These are phyloP conservation scores for Yamadazyma sp. DNA, from an alignment of 805 yeast genomes.

Conservation along the genomic window DNA sequence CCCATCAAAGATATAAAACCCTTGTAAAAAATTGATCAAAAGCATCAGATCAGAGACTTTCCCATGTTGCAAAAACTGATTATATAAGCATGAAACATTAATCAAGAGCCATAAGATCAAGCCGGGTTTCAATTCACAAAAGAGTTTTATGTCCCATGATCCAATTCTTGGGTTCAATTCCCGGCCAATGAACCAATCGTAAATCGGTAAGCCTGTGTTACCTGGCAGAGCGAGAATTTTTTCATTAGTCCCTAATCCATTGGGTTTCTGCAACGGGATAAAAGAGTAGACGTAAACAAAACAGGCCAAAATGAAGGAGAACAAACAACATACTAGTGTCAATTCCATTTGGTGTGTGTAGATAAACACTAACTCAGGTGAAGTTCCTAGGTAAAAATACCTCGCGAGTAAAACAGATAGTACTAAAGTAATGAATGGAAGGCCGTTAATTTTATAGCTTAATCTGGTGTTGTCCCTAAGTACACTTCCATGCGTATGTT, in stretches of 20 bases:
- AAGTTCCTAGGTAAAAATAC: constrained; percentile 35
- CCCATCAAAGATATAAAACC: constrained; percentile 86
- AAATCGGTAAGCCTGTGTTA: constrained; percentile 69
- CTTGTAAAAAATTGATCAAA: constrained; percentile 67
- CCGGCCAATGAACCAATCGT: constrained; percentile 97
- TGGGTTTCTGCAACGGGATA: constrained; percentile 50
- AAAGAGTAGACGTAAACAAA: constrained; percentile 70
- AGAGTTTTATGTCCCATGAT: constrained; percentile 81
- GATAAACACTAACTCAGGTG: constrained; percentile 80
- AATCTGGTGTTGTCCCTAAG: constrained; percentile 76
- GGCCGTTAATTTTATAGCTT: constrained; percentile 80
- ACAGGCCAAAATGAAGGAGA: constrained; percentile 61
- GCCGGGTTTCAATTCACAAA: constrained; percentile 94
- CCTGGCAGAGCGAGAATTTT: constrained; percentile 84
- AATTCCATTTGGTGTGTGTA: constrained; percentile 68
- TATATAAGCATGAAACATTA: constrained; percentile 76
- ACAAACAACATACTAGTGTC: constrained; percentile 59
- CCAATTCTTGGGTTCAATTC: constrained; percentile 92
- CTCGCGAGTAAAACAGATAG: constrained; percentile 49
- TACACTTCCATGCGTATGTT: constrained; percentile 57
- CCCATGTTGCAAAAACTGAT: constrained; percentile 66
- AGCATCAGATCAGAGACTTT: constrained; percentile 68
- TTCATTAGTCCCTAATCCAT: constrained; percentile 58
- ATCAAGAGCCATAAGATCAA: constrained; percentile 81
- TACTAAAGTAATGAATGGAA: constrained; percentile 46